Conservation (phyloP, 176 grass and related monocot genomes). For the Guadua angustifolia region DNA sequence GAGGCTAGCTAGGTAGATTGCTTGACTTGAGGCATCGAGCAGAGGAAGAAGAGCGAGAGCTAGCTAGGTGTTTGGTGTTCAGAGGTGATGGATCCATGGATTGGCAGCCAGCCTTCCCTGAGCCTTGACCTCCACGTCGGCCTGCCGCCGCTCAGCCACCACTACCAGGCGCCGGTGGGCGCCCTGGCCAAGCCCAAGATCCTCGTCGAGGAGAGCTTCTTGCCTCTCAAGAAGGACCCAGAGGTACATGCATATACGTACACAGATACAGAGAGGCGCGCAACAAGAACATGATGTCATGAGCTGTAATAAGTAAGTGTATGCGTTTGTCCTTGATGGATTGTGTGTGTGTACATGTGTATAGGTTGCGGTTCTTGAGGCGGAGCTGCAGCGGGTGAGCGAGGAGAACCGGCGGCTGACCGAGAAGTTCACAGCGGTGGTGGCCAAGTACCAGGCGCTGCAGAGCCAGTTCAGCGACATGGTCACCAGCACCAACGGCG, state of each 20-base stretch:
- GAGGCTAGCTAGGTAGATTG: neutral
- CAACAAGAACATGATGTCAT: neutral
- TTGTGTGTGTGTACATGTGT: neutral
- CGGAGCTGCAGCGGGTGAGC: constrained; percentile 63
- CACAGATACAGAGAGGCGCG: neutral
- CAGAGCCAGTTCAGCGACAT: constrained; percentile 58
- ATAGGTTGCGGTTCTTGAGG: constrained; percentile 54
- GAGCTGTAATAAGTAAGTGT: neutral
- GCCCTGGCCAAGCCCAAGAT: constrained; percentile 51
- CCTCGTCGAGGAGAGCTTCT: constrained; percentile 65
- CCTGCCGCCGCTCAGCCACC: constrained; percentile 31
- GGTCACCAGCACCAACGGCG: neutral
- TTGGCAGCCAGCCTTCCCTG: constrained; percentile 60
- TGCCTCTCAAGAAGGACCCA: constrained; percentile 63
- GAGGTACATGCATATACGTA: constrained; percentile 51
- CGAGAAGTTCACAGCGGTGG: constrained; percentile 56
- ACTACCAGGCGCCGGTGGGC: constrained; percentile 25
- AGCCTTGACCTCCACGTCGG: constrained; percentile 75
- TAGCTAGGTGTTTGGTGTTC: neutral
- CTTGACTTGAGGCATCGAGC: neutral
- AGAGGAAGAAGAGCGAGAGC: neutral
- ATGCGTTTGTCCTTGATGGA: neutral
- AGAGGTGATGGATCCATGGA: constrained; percentile 57
- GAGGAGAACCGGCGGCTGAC: constrained; percentile 70
- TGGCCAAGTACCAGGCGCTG: constrained; percentile 57